These are phyloP conservation scores for Geranium incanum DNA, from an alignment of 441 rosid genomes.

Conservation along the genomic window DNA sequence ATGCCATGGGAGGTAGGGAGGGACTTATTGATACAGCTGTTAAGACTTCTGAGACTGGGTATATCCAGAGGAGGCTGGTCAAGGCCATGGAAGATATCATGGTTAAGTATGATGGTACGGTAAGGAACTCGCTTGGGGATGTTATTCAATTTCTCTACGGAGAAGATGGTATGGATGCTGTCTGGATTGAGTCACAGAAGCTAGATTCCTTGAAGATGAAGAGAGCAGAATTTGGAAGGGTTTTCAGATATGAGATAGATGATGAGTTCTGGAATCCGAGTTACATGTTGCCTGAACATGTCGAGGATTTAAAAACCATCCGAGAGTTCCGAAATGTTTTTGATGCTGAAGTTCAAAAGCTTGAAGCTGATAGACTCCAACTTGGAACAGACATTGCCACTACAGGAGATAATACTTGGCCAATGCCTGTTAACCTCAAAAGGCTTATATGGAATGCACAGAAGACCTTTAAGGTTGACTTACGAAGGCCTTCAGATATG, in stretches of 20 bases:
- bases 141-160: constrained; percentile 97
- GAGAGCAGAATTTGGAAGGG: constrained; percentile 61
- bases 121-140: constrained; percentile 92
- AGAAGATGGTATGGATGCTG: constrained; percentile 99
- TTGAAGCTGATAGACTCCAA: constrained; percentile 68
- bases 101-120: constrained; percentile 99
- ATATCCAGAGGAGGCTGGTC: constrained; percentile 94
- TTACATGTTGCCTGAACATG: constrained; percentile 63
- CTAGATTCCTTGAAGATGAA: constrained; percentile 87
- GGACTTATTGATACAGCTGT: constrained; percentile 99
- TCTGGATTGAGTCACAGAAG: constrained; percentile 94
- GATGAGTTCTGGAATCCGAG: constrained; percentile 78
- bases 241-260: constrained; percentile 72
- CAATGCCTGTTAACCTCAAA: constrained; percentile 81
- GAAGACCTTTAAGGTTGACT: constrained; percentile 82
- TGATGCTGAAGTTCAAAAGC: constrained; percentile 83
- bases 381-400: constrained; percentile 87
- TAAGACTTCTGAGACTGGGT: constrained; percentile 97
- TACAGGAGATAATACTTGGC: constrained; percentile 83
- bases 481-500: constrained; percentile 73
- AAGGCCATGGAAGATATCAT: constrained; percentile 99
- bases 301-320: constrained; percentile 80
- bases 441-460: constrained; percentile 94
- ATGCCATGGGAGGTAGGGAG: constrained; percentile 99
- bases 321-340: constrained; percentile 80